phyloP scores from a whole-genome alignment of 441 rosid genomes.

The Croton laevigatus region DNA sequence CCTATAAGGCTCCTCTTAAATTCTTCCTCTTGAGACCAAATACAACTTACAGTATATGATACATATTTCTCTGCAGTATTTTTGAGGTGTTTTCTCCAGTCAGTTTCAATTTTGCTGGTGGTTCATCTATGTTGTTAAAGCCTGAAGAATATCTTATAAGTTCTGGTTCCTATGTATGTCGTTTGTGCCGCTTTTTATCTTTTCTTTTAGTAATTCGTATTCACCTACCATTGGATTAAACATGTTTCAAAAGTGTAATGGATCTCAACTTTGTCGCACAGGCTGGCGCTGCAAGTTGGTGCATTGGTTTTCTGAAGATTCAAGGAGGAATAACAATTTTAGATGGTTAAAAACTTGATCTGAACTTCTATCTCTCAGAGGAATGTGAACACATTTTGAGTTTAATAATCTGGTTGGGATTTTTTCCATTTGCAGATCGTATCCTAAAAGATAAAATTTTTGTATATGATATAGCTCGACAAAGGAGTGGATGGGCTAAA shows the following conservation, averaged over 20 bases:
- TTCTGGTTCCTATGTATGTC: conserved; percentile 65
- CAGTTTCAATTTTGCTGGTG: conserved; percentile 81
- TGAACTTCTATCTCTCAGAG: not conserved
- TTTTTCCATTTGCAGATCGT: conserved; percentile 58
- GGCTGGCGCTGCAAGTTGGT: conserved; percentile 84
- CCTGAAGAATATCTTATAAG: conserved; percentile 79
- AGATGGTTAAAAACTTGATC: conserved; percentile 59
- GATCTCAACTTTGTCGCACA: conserved; percentile 27
- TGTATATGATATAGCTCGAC: conserved; percentile 82
- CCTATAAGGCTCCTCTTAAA: conserved; percentile 1
- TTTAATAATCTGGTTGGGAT: conserved; percentile 1
- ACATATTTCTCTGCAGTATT: conserved; percentile 41
- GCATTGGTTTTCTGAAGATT: conserved; percentile 74
- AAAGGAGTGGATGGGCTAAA: conserved; percentile 91
- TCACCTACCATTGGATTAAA: not conserved
- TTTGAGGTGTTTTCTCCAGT: conserved; percentile 68
- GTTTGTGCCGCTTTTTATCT: conserved; percentile 14
- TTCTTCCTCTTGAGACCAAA: conserved; percentile 10
- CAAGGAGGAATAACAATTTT: conserved; percentile 62
- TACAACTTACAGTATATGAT: conserved; percentile 8
- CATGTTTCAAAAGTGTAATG: conserved; percentile 13
- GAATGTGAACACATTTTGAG: not conserved
- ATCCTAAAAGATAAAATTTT: conserved; percentile 87
- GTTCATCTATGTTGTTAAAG: conserved; percentile 67
- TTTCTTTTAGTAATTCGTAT: conserved; percentile 11